Percentiles rank a stretch among this genome's conserved stretches.
Evolutionary conservation across 768 basidiomycete species (phyloP).

Genomic region (Tylopilus plumbeoviolaceoides): DNA sequence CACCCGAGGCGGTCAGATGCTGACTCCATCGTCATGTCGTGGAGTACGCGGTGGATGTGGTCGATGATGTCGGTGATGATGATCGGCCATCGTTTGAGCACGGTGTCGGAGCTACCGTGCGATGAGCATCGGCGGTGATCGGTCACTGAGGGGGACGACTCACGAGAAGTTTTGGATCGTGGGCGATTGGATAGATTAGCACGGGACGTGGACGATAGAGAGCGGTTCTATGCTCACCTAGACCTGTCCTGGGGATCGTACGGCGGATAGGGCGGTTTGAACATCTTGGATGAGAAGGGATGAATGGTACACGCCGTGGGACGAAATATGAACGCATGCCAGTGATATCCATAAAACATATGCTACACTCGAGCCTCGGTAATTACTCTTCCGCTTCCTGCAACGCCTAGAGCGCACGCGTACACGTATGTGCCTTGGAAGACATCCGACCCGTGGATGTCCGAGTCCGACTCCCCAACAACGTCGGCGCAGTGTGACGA

Average conservation of each 20-base stretch:
- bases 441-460: background rate
- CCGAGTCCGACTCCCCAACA: background rate
- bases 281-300: slow-evolving; percentile 32
- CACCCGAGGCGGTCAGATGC: slow-evolving; percentile 5
- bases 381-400: slow-evolving; percentile 4
- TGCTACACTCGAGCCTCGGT: background rate
- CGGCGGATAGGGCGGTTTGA: slow-evolving; percentile 57
- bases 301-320: too few species aligned
- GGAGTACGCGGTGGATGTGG: slow-evolving; percentile 65
- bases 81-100: slow-evolving; percentile 74
- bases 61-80: slow-evolving; percentile 83
- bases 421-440: background rate
- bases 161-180: slow-evolving; percentile 55
- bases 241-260: slow-evolving; percentile 71
- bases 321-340: too few species aligned
- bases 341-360: slow-evolving; percentile 2
- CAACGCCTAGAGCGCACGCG: slow-evolving; percentile 2
- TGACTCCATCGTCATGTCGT: slow-evolving; percentile 48
- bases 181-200: slow-evolving; percentile 1
- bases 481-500: slow-evolving; percentile 14
- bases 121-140: background rate
- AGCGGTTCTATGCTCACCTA: slow-evolving; percentile 41
- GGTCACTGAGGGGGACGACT: slow-evolving; percentile 14
- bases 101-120: slow-evolving; percentile 64
- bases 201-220: background rate